These are phyloP conservation scores for Colletotrichum sp. DNA, from an alignment of 2,329 filamentous ascomycete genomes.

Conservation along the genomic window DNA sequence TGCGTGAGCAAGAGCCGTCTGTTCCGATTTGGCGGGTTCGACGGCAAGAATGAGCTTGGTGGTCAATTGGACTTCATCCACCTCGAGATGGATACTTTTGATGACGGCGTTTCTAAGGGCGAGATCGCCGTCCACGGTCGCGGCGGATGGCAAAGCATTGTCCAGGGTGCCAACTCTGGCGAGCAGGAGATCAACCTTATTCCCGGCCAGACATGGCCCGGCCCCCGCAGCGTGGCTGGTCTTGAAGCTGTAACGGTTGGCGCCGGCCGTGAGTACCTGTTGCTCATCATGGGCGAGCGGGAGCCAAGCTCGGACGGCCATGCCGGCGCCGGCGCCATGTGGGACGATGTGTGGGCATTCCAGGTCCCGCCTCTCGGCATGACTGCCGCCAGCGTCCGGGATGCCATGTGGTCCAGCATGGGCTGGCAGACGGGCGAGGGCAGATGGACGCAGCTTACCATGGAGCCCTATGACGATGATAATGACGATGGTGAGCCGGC, in stretches of 20 bases:
- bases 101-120: constrained; percentile 51
- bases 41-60: constrained; percentile 72
- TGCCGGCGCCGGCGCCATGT: constrained; percentile 57
- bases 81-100: constrained; percentile 60
- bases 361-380: constrained; percentile 61
- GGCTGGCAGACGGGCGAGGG: constrained; percentile 62
- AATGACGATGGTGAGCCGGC: constrained; percentile 52
- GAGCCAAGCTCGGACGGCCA: constrained; percentile 54
- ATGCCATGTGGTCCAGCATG: constrained; percentile 58
- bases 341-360: constrained; percentile 68
- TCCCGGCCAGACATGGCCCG: constrained; percentile 50
- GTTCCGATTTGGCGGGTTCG: constrained; percentile 83
- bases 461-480: constrained; percentile 53
- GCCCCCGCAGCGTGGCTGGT: constrained; percentile 56
- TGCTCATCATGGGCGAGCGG: constrained; percentile 66
- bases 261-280: constrained; percentile 65
- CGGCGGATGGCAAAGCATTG: constrained; percentile 60
- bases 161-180: constrained; percentile 36
- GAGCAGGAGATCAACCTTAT: constrained; percentile 40
- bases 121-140: constrained; percentile 57
- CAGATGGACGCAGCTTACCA: constrained; percentile 58
- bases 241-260: constrained; percentile 63
- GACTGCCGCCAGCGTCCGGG: constrained; percentile 59
- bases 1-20: constrained; percentile 67
- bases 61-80: constrained; percentile 72